A percentile compares a stretch with the other conserved stretches of the same genome.
Conservation (phyloP, 2,329 filamentous ascomycete species). For the Fusarium temperatum region DNA sequence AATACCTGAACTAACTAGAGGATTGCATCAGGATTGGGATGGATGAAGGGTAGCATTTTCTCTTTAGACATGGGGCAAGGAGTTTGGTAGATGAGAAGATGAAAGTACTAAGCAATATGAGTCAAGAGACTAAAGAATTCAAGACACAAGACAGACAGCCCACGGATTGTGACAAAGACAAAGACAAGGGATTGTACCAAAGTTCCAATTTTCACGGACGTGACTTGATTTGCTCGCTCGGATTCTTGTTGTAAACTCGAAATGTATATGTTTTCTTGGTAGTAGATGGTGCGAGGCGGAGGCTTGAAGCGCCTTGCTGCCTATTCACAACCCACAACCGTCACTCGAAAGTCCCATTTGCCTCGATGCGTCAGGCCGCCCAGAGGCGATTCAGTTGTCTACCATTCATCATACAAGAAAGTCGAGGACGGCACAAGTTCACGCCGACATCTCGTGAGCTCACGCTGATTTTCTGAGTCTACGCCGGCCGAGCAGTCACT, state of each 20-base stretch:
- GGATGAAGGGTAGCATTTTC: constrained; percentile 31
- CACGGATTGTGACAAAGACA: background rate
- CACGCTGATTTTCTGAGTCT: constrained; percentile 5
- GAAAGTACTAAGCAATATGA: constrained; percentile 7
- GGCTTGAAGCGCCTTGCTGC: constrained; percentile 34
- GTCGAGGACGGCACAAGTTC: constrained; percentile 1
- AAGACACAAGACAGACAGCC: background rate
- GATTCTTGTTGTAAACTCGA: background rate
- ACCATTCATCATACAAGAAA: constrained; percentile 6
- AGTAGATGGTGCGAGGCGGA: constrained; percentile 18
- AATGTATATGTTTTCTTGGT: background rate
- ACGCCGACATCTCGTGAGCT: background rate
- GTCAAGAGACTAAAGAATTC: background rate
- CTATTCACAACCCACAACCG: constrained; percentile 25
- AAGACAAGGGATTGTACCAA: constrained; percentile 3
- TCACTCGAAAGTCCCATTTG: constrained; percentile 3
- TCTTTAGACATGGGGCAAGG: constrained; percentile 28
- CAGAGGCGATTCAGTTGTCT: background rate
- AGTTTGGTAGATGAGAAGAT: constrained; percentile 30
- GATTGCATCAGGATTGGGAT: constrained; percentile 23
- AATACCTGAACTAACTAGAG: constrained; percentile 15
- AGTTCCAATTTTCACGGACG: constrained; percentile 16
- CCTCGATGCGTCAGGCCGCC: constrained; percentile 18
- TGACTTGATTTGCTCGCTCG: background rate
- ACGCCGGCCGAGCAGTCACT: constrained; percentile 15